Percentiles rank a stretch among this genome's conserved stretches.
These are phyloP conservation scores for Plantago coronopus DNA, from an alignment of 305 asterid species.

Conservation along the genomic window DNA sequence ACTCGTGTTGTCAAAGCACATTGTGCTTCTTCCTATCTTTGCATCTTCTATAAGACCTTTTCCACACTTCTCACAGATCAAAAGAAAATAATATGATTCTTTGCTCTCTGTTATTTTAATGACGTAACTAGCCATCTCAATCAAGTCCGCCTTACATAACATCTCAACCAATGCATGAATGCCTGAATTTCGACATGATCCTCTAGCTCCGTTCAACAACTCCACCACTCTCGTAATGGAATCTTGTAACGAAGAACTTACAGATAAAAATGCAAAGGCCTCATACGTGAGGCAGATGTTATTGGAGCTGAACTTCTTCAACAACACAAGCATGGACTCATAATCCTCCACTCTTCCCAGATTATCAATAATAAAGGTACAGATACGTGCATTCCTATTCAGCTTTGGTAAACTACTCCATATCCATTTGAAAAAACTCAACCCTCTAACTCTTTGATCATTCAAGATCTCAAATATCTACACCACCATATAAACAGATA, in stretches of 20 bases:
- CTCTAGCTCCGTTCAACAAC: slow-evolving; percentile 52
- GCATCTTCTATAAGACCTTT: slow-evolving; percentile 62
- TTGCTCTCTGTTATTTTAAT: slow-evolving; percentile 45
- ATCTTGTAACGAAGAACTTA: slow-evolving; percentile 31
- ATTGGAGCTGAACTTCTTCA: slow-evolving; percentile 41
- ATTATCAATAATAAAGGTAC: slow-evolving; percentile 56
- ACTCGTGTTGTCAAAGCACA: slow-evolving; percentile 37
- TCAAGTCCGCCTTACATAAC: slow-evolving; percentile 50
- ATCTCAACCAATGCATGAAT: slow-evolving; percentile 54
- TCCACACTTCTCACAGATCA: slow-evolving; percentile 67
- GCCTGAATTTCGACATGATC: slow-evolving; percentile 56
- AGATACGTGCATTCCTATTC: slow-evolving; percentile 34
- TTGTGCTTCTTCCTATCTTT: slow-evolving; percentile 41
- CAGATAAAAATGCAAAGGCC: slow-evolving; percentile 56
- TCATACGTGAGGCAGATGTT: slow-evolving; percentile 44
- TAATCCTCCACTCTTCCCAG: slow-evolving; percentile 59
- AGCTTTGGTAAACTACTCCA: slow-evolving; percentile 32
- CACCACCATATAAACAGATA: slow-evolving; percentile 30
- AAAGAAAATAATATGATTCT: slow-evolving; percentile 42
- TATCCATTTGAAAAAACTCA: slow-evolving; percentile 61
- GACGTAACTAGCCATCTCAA: slow-evolving; percentile 68
- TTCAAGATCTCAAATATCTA: slow-evolving; percentile 48
- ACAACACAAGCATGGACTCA: slow-evolving; percentile 40
- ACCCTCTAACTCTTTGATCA: slow-evolving; percentile 37
- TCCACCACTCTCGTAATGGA: slow-evolving; percentile 35